A percentile compares a stretch with the other conserved stretches of the same genome.
Evolutionary conservation across 495 filamentous ascomycete genomes (phyloP).

Genomic region (Geopyxis carbonaria): DNA sequence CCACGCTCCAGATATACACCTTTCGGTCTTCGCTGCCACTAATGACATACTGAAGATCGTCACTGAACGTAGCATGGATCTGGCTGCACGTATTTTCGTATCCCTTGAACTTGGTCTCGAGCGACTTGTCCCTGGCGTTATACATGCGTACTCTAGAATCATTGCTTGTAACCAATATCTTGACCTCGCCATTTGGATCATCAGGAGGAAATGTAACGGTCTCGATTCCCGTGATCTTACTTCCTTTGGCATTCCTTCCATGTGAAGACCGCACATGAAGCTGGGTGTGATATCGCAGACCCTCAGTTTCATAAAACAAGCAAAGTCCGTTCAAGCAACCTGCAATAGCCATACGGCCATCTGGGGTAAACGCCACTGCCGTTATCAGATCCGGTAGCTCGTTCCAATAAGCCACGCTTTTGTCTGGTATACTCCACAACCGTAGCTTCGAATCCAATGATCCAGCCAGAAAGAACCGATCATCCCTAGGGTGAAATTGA

Average conservation of each 20-base stretch:
- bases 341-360: constrained; percentile 78
- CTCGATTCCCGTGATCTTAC: constrained; percentile 92
- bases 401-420: constrained; percentile 73
- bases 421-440: constrained; percentile 95
- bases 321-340: constrained; percentile 75
- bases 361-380: constrained; percentile 81
- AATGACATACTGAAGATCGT: constrained; percentile 74
- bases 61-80: constrained; percentile 75
- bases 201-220: constrained; percentile 46
- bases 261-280: constrained; percentile 79
- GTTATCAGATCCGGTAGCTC: constrained; percentile 80
- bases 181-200: constrained; percentile 53
- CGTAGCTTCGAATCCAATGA: constrained; percentile 83
- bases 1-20: constrained; percentile 74
- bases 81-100: constrained; percentile 86
- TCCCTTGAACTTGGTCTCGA: constrained; percentile 83
- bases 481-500: constrained; percentile 85
- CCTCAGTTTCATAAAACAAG: constrained; percentile 89
- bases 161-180: constrained; percentile 82
- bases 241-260: constrained; percentile 86
- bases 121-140: constrained; percentile 60
- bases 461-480: constrained; percentile 91
- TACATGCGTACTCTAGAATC: constrained; percentile 90
- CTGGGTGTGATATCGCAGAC: constrained; percentile 63
- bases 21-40: constrained; percentile 85